Conservation (phyloP, 1,139 yeast genomes). For the Ogataea hybrid region DNA sequence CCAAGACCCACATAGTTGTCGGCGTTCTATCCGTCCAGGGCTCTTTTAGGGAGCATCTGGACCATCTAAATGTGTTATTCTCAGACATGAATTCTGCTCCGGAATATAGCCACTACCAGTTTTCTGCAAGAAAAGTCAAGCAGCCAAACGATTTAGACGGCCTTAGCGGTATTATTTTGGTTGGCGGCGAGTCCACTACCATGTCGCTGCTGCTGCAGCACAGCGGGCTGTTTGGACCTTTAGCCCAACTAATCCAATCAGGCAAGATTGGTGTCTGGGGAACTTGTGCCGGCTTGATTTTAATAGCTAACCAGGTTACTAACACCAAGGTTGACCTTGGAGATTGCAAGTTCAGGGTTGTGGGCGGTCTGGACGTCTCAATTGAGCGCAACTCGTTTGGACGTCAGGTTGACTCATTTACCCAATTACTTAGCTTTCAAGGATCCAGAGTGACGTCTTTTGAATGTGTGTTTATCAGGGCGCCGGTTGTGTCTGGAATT, state of each 20-base stretch:
- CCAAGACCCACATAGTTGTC: constrained; percentile 33
- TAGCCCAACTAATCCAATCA: constrained; percentile 49
- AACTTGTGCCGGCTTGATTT: constrained; percentile 81
- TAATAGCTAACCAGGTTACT: constrained; percentile 55
- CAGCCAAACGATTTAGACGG: constrained; percentile 46
- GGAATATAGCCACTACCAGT: constrained; percentile 16
- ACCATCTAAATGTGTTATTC: constrained; percentile 45
- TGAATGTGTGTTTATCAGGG: constrained; percentile 70
- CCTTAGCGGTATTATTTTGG: constrained; percentile 67
- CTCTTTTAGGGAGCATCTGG: constrained; percentile 72
- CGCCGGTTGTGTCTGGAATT: constrained; percentile 60
- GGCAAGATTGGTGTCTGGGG: constrained; percentile 69
- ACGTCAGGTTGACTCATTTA: constrained; percentile 70
- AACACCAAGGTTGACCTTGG: constrained; percentile 50
- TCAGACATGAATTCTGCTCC: constrained; percentile 33
- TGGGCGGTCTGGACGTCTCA: constrained; percentile 65
- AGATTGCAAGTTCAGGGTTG: constrained; percentile 43
- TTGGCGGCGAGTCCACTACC: constrained; percentile 79
- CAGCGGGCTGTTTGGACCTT: constrained; percentile 54
- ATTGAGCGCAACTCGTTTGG: constrained; percentile 80
- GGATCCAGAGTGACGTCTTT: constrained; percentile 39
- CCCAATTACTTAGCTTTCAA: constrained; percentile 46
- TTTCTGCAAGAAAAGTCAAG: constrained; percentile 49
- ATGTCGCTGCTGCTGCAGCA: constrained; percentile 73
- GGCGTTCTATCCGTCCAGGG: constrained; percentile 85